phyloP scores from a whole-genome alignment of 345 rosid genomes.

The Acer yangbiense region DNA sequence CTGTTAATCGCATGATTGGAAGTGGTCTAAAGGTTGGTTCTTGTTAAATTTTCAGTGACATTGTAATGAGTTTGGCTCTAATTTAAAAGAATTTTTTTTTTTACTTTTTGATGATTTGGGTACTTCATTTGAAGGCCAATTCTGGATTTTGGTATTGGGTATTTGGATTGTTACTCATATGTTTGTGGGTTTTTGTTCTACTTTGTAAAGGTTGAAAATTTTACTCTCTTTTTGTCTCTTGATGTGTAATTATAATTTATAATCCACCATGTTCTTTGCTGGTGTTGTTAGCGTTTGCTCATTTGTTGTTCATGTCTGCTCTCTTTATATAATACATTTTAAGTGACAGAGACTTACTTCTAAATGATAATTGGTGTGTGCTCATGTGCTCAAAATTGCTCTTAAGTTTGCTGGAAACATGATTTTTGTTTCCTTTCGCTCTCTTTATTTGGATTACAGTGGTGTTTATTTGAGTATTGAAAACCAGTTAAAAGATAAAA shows the following conservation, averaged over 20 bases:
- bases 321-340: neutral
- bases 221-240: neutral
- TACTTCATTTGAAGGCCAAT: neutral
- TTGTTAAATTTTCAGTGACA: neutral
- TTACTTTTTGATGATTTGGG: neutral
- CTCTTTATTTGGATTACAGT: neutral
- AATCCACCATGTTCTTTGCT: neutral
- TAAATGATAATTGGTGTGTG: neutral
- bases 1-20: slow-evolving; percentile 96
- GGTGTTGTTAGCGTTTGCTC: neutral
- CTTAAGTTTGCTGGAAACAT: neutral
- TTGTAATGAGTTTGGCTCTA: neutral
- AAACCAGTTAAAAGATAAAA: neutral
- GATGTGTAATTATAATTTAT: neutral
- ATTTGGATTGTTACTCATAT: neutral
- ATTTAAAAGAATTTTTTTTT: neutral
- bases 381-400: neutral
- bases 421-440: neutral
- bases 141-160: neutral
- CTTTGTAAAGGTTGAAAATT: slow-evolving; percentile 1
- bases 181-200: neutral
- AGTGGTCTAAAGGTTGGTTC: slow-evolving; percentile 80
- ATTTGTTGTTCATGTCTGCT: neutral
- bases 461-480: neutral
- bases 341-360: neutral